phyloP scores from a whole-genome alignment of 2,329 filamentous ascomycete genomes.

The Apiospora rasikravindrae region DNA sequence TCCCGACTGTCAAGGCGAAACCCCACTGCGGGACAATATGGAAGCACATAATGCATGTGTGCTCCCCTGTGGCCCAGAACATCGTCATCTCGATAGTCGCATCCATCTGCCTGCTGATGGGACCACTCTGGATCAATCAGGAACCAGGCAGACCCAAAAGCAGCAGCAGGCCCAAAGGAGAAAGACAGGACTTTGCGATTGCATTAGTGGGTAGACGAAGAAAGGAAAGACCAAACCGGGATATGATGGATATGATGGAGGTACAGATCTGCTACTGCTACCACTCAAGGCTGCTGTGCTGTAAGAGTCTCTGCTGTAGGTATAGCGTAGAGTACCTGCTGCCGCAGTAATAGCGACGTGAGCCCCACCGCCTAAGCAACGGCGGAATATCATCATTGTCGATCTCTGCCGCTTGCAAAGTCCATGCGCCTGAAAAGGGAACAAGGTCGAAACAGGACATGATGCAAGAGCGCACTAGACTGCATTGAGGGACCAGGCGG shows the following conservation, averaged over 20 bases:
- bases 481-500: background rate
- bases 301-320: no score
- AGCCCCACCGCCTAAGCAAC: background rate
- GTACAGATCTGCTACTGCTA: background rate
- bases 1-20: background rate
- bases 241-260: background rate
- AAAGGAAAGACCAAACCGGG: background rate
- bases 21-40: background rate
- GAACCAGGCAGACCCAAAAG: background rate
- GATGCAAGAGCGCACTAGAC: background rate
- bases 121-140: background rate
- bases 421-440: background rate
- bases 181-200: background rate
- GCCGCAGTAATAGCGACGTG: background rate
- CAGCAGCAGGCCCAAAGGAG: background rate
- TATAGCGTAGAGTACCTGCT: background rate
- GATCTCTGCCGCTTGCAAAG: background rate
- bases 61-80: background rate
- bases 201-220: background rate
- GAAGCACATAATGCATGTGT: background rate
- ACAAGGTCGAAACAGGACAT: background rate
- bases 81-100: conserved; percentile 10
- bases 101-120: background rate
- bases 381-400: background rate
- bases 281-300: no score